Percentiles rank a stretch among this genome's conserved stretches.
These are phyloP conservation scores for Diaporthe citrichinensis DNA, from an alignment of 2,329 filamentous ascomycete species.

Conservation along the genomic window DNA sequence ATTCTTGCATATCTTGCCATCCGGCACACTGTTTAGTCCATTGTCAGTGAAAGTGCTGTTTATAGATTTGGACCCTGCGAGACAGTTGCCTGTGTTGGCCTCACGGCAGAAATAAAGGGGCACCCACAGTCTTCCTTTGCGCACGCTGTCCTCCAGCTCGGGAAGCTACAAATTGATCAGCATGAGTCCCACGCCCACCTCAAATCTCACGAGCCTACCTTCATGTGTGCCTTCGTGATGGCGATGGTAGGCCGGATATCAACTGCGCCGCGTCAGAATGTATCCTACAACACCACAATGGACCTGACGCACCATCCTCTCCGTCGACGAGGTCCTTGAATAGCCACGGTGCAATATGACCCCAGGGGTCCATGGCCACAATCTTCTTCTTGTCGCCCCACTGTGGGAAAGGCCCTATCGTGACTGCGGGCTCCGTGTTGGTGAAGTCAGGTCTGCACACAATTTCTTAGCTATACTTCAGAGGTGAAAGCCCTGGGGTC, in stretches of 20 bases:
- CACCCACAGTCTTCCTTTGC: conserved; percentile 77
- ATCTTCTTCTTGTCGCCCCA: conserved; percentile 95
- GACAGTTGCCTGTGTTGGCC: background rate
- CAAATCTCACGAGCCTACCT: conserved; percentile 55
- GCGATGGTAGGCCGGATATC: conserved; percentile 93
- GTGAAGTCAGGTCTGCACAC: conserved; percentile 67
- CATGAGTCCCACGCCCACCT: background rate
- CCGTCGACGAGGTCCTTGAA: conserved; percentile 84
- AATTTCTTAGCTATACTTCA: background rate
- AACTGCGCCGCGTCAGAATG: conserved; percentile 59
- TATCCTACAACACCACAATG: conserved; percentile 4
- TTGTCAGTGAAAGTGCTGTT: conserved; percentile 31
- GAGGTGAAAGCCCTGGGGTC: background rate
- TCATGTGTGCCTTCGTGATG: conserved; percentile 94
- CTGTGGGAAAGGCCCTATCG: conserved; percentile 89
- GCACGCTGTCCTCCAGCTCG: conserved; percentile 91
- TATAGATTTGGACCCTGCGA: background rate
- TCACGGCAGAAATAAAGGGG: background rate
- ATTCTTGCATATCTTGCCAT: conserved; percentile 93
- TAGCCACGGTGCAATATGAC: conserved; percentile 87
- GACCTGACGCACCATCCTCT: conserved; percentile 69
- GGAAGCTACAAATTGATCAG: conserved; percentile 69
- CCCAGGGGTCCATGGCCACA: conserved; percentile 96
- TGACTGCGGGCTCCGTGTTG: conserved; percentile 90
- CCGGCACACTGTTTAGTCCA: conserved; percentile 65